Evolutionary conservation across 139 green algal genomes (phyloP).

Genomic region (Chlorella ohadii): DNA sequence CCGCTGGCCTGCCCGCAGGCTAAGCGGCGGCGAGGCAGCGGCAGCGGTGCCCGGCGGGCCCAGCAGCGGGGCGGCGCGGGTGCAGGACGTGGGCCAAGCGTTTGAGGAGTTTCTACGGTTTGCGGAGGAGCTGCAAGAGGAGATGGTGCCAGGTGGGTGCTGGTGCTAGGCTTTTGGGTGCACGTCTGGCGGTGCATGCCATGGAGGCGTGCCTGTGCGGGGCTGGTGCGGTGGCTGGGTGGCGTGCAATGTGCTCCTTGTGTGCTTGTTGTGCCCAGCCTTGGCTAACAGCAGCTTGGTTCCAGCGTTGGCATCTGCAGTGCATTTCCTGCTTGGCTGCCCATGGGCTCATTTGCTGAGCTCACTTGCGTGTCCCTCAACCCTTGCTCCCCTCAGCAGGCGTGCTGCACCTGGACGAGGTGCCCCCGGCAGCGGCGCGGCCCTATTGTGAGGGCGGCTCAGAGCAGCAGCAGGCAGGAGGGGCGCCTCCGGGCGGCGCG

Average conservation of each 20-base stretch:
- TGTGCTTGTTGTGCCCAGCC: no score
- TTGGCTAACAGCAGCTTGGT: no score
- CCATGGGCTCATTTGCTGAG: no score
- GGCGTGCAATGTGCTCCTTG: no score
- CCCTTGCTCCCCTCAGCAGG: slow-evolving; percentile 24
- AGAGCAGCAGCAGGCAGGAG: slow-evolving; percentile 7
- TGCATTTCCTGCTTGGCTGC: no score
- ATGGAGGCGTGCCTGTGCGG: no score
- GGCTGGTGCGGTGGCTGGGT: no score
- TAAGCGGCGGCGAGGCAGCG: neutral
- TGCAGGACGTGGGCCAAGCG: slow-evolving; percentile 32
- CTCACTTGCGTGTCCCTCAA: no score
- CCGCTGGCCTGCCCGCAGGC: neutral
- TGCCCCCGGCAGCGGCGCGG: neutral
- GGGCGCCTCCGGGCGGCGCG: no score
- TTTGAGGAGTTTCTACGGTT: slow-evolving; percentile 38
- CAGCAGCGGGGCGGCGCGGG: neutral
- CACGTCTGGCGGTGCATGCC: no score
- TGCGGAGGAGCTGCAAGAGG: slow-evolving; percentile 45
- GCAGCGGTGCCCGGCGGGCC: neutral
- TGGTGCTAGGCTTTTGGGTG: no score
- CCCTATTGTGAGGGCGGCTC: neutral
- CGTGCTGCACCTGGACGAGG: slow-evolving; percentile 16
- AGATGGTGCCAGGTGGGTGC: slow-evolving; percentile 24
- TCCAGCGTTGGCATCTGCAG: no score